Conservation (phyloP, 2,329 filamentous ascomycete species). For the Phaeosphaeriaceae sp. region DNA sequence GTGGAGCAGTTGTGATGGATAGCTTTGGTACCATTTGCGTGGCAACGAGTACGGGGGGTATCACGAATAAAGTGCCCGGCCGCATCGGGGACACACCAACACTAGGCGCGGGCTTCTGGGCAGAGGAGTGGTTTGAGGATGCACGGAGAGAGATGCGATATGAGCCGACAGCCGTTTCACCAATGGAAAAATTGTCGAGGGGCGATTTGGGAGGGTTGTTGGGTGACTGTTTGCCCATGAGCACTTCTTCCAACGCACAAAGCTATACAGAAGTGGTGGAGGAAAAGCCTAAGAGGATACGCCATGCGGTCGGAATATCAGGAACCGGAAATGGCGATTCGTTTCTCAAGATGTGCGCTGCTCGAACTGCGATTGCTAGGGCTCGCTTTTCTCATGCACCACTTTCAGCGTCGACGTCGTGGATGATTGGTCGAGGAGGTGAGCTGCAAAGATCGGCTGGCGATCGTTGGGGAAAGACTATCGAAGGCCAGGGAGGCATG, state of each 20-base stretch:
- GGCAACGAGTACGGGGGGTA: conserved; percentile 72
- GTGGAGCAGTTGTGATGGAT: conserved; percentile 83
- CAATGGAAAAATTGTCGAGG: conserved; percentile 33
- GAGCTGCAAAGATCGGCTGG: conserved; percentile 78
- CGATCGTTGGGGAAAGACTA: conserved; percentile 73
- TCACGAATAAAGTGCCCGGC: conserved; percentile 89
- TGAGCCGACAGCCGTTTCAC: conserved; percentile 18
- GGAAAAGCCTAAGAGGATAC: conserved; percentile 17
- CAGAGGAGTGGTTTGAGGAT: conserved; percentile 76
- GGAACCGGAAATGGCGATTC: conserved; percentile 90
- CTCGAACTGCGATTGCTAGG: conserved; percentile 75
- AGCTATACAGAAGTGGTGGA: conserved; percentile 15
- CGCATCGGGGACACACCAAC: conserved; percentile 87
- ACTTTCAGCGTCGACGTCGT: conserved; percentile 65
- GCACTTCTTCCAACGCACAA: conserved; percentile 38
- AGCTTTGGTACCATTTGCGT: conserved; percentile 74
- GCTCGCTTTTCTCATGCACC: conserved; percentile 66
- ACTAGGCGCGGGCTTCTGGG: conserved; percentile 87
- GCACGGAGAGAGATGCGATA: conserved; percentile 27
- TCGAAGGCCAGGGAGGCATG: conserved; percentile 84
- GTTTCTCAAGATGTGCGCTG: conserved; percentile 76
- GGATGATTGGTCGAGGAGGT: conserved; percentile 73
- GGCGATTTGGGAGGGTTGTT: conserved; percentile 58
- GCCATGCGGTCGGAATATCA: conserved; percentile 66
- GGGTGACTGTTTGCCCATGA: conserved; percentile 61